Evolutionary conservation across 768 basidiomycete species (phyloP), one percentile per base, ranked within the genome.

Genomic region (Agrocybe praecox): DNA sequence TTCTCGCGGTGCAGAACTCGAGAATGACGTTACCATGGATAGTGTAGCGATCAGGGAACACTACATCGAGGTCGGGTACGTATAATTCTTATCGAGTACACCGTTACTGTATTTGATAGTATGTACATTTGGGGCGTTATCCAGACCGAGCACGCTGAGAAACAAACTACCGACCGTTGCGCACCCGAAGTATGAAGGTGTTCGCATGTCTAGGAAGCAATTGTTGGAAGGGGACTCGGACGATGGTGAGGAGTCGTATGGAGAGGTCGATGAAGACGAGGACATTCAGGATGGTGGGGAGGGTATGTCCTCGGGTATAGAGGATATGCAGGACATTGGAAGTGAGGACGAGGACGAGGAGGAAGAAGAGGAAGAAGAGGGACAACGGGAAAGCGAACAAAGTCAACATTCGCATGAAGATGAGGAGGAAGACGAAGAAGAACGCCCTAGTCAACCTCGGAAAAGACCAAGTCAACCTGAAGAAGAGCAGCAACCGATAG

Each of bases 61-160:
- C 72, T 97, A 96, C 70, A 66, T 93, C 43, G 86, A 90, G 63
- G 91, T 96, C 36, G 92, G 91, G 91, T 94, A 69, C 58, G 83
- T 74, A 47, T 32, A 50, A 14, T 46, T 24, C 6, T 18, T n/a
- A n/a, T n/a, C n/a, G n/a, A n/a, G n/a, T n/a, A n/a, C n/a, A n/a
- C n/a, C n/a, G n/a, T n/a, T n/a, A n/a, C 21, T 59, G 21, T 53
- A 47, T 57, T 12, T 24, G 23, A 26, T 40, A 23, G 4, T 9
- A 15, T 10, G 10, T 14, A 21, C 12, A 6, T 46, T 29, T 15
- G 1, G n/a, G n/a, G 6, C 43, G 49, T 48, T 32, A 40, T 53
- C 33, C 58, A 94, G 91, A 2, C 85, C 85, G 10, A 94, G 92
- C 57, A 72, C 80, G 29, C 67, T 96, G 50, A 81, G 91, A 26